Evolutionary conservation across 139 green algal genomes (phyloP).

Genomic region (Micractinium sp.): DNA sequence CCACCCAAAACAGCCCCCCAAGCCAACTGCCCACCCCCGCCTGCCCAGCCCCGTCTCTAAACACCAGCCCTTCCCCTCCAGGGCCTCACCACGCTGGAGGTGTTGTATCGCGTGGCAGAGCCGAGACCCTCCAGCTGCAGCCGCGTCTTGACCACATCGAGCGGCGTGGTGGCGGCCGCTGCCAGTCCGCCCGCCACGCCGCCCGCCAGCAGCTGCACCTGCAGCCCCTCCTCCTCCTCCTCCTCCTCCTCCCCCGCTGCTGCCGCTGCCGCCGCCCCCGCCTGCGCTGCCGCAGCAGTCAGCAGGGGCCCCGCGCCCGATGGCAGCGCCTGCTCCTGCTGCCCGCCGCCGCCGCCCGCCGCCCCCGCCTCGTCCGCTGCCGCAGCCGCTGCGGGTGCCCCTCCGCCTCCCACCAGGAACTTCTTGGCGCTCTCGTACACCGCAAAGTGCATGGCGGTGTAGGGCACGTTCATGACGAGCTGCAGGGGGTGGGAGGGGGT

Average conservation of each 20-base stretch:
- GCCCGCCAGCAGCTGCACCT: constrained; percentile 73
- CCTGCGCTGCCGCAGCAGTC: constrained; percentile 1
- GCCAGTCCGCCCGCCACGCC: constrained; percentile 80
- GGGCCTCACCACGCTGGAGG: constrained; percentile 63
- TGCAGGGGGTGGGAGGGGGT: constrained; percentile 32
- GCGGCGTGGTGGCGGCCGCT: constrained; percentile 81
- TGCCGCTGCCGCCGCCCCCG: background rate
- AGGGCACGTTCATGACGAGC: constrained; percentile 98
- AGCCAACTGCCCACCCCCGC: too few species aligned
- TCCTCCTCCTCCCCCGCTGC: background rate
- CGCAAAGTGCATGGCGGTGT: constrained; percentile 93
- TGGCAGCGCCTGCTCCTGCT: background rate
- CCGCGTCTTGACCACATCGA: constrained; percentile 95
- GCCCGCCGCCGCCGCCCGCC: background rate
- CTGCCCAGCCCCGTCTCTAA: background rate
- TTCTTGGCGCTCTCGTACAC: constrained; percentile 93
- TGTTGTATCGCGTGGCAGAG: constrained; percentile 62
- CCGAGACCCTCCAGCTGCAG: constrained; percentile 86
- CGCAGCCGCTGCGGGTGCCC: background rate
- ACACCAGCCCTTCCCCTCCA: too few species aligned
- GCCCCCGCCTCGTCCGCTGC: background rate
- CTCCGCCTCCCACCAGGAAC: constrained; percentile 48
- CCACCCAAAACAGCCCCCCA: too few species aligned
- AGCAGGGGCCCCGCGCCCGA: constrained; percentile 5
- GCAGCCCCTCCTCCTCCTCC: constrained; percentile 53